Base-by-base conservation (phyloP, 495 filamentous ascomycete species). In the Annulohypoxylon bovei region DNA sequence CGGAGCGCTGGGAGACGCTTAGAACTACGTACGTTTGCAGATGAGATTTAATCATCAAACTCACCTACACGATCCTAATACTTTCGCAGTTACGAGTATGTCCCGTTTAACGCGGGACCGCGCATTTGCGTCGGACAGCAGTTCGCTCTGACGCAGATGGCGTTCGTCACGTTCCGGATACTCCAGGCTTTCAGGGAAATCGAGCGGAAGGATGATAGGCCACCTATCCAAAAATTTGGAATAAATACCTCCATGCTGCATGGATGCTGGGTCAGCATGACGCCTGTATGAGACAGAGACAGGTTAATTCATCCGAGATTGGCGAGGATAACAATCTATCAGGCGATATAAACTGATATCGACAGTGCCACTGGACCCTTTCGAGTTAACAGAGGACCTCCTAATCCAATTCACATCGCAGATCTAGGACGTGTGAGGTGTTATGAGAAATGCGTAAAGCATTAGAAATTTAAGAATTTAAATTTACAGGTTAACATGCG, bases 101-200 rank as follows among this genome's bases (percentile, higher is more conserved):
- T 90, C 33, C 89, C 89, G 0, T 91, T 91, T 67, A 86, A 85
- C 53, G 88, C 88, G 0, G 88, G 89, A 0, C 88, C 89, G 0
- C 80, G 89, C n/a, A 88, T 90, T 42, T 90, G 82, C 81, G 80
- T 79, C 23, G 85, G 84, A 14, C 84, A 87, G 74, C 83, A 85
- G 62, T 88, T 89, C 67, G 88, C 87, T 0, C 75, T 89, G 28
- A 88, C 84, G 1, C 85, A 90, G 76, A 81, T 86, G n/a, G 76
- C 77, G 1, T 87, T 85, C 57, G 86, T 88, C 0, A 72, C 89
- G 27, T 85, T 88, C 32, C 78, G 86, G 30, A 81, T 93, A 37
- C 73, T 92, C 63, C 88, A 88, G 76, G 79, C 74, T 8, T 92
- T 90, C 77, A 78, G 83, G 65, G 62, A 69, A n/a, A 82, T 92